Evolutionary conservation across 1,284 basidiomycete species (phyloP).

Genomic region (Ganoderma lingzhi): DNA sequence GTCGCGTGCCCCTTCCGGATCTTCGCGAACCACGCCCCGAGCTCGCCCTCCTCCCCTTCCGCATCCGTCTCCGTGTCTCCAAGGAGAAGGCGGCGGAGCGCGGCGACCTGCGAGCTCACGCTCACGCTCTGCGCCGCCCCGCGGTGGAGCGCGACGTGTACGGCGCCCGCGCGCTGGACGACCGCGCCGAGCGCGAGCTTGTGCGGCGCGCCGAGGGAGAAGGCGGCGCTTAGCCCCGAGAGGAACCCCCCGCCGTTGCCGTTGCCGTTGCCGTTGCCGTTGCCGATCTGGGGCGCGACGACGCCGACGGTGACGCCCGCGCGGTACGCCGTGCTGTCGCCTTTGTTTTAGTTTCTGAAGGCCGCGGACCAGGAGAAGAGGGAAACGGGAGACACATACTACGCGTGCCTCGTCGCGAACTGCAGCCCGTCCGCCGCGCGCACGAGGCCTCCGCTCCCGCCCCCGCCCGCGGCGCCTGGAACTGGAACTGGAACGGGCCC

Average conservation of each 20-base stretch:
- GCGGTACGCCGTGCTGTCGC: constrained; percentile 67
- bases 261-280: too few species aligned
- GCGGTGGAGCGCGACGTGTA: constrained; percentile 62
- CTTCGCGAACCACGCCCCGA: constrained; percentile 62
- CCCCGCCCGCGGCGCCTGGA: constrained; percentile 57
- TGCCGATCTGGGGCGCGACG: constrained; percentile 67
- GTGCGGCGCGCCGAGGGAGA: constrained; percentile 69
- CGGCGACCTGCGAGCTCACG: constrained; percentile 69
- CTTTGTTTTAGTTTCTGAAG: too few species aligned
- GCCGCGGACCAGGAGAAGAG: constrained; percentile 60
- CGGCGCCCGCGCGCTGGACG: constrained; percentile 68
- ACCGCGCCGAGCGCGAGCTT: constrained; percentile 73
- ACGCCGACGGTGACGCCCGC: constrained; percentile 65
- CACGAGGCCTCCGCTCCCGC: constrained; percentile 58
- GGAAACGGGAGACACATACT: constrained; percentile 65
- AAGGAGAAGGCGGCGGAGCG: constrained; percentile 69
- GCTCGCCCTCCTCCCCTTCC: constrained; percentile 46
- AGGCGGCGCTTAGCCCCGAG: constrained; percentile 72
- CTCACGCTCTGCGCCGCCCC: constrained; percentile 56
- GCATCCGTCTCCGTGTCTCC: constrained; percentile 29
- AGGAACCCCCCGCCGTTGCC: constrained; percentile 66
- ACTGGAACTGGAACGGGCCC: too few species aligned
- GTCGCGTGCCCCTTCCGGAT: constrained; percentile 61
- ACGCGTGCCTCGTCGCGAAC: constrained; percentile 74
- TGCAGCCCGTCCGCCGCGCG: constrained; percentile 79